Conservation (phyloP, 768 basidiomycete species). For the Mycena venus region DNA sequence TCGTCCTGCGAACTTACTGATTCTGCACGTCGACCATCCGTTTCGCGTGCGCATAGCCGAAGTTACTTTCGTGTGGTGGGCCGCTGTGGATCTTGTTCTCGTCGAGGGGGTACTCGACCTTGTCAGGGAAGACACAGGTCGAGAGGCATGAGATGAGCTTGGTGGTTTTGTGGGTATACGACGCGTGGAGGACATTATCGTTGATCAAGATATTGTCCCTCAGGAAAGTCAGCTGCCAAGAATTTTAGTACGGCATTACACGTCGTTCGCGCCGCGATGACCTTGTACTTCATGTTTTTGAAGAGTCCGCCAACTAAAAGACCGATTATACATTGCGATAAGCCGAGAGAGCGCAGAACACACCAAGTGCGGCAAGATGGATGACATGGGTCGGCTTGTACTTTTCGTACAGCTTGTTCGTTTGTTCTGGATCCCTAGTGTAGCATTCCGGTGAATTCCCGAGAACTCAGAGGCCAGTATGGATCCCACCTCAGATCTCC, state of each 20-base stretch:
- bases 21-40: constrained; percentile 96
- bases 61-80: constrained; percentile 94
- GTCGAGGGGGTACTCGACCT: constrained; percentile 92
- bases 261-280: constrained; percentile 39
- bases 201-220: constrained; percentile 97
- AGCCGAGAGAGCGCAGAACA: neutral
- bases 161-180: constrained; percentile 71
- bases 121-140: constrained; percentile 97
- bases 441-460: neutral
- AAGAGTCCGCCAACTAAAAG: constrained; percentile 90
- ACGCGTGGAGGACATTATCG: constrained; percentile 88
- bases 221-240: constrained; percentile 83
- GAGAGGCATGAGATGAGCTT: constrained; percentile 97
- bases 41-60: constrained; percentile 97
- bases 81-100: constrained; percentile 94
- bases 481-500: constrained; percentile 72
- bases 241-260: neutral
- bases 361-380: constrained; percentile 70
- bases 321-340: constrained; percentile 1
- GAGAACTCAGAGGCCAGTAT: neutral
- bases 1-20: constrained; percentile 66
- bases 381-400: constrained; percentile 97
- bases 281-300: constrained; percentile 96
- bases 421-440: constrained; percentile 54
- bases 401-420: constrained; percentile 84